Base-by-base conservation (phyloP, 139 green algal species). In the Asterochloris sp. region DNA sequence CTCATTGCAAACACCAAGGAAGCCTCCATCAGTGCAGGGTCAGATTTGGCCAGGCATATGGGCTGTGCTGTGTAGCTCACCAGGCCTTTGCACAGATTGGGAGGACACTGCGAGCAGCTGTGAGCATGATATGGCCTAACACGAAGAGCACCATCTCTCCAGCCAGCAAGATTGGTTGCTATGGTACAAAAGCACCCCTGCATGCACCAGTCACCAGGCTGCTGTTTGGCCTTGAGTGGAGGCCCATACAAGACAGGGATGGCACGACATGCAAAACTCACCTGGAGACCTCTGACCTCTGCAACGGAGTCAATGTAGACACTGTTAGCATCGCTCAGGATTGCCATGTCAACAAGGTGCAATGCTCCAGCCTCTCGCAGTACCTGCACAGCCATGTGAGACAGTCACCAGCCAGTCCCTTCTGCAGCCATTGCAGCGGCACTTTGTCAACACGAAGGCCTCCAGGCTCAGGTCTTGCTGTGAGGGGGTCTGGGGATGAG, bases 61-160 rank as follows among this genome's bases (percentile, higher is more conserved):
- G 28, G 47, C 28, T 64, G 28, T 14, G 11, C 60, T 14, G 62
- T 15, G 54, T 6, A 21, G 14, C 77, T 60, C 11, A 83, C 84
- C 84, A 83, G 63, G 38, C 85, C 85, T 66, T 88, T 88, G 85
- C 85, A 88, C n/a, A 88, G 76, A 61, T 88, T 88, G 16, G 79
- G 28, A 12, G 85, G 85, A 78, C 85, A 88, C 17, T n/a, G 64
- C 26, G 60, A n/a, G 74, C 85, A 88, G 24, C 82, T 77, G 60
- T 85, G 85, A 12, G 74, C 54, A 77, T 87, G 82, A 78, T 84
- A 80, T 8, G 85, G 85, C 14, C 13, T 29, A 27, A 88, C 82
- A 11, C 82, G 80, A 67, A 88, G 79, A 19, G 76, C 85, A 4
- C 85, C 85, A 11, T 73, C n/a, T 9, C 26, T 15, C 67, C 80